Conservation (phyloP, 177 flowering plant species). For the Telopea speciosissima region DNA sequence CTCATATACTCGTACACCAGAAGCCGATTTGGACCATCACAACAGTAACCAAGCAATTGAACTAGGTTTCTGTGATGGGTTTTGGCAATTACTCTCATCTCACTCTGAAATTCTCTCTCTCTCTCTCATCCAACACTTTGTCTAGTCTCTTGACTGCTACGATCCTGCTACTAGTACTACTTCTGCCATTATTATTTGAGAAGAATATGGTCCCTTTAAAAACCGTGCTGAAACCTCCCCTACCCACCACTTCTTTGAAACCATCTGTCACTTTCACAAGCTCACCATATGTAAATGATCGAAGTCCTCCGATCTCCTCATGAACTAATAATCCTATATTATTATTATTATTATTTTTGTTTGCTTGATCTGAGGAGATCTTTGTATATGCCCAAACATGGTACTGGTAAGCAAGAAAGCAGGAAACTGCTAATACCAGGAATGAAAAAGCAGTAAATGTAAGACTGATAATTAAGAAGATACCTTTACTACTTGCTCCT, state of each 20-base stretch:
- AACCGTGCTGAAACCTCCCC: conserved; percentile 29
- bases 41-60: conserved; percentile 9
- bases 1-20: conserved; percentile 33
- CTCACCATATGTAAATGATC: conserved; percentile 20
- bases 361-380: not conserved
- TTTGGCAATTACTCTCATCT: not conserved
- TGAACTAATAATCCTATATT: not conserved
- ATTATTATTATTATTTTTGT: too few relatives aligned
- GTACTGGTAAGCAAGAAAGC: conserved; percentile 5
- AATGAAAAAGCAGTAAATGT: not conserved
- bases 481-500: too few relatives aligned
- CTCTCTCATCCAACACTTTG: not conserved
- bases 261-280: conserved; percentile 21
- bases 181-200: too few relatives aligned
- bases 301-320: conserved; percentile 8
- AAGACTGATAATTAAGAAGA: conserved; percentile 4
- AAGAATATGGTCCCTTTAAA: conserved; percentile 25
- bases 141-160: conserved; percentile 28
- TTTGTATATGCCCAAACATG: conserved; percentile 4
- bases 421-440: conserved; percentile 7
- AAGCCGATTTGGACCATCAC: conserved; percentile 19
- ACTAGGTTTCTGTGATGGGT: not conserved
- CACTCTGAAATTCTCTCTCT: not conserved
- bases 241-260: conserved; percentile 27
- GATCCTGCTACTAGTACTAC: too few relatives aligned